A percentile compares a stretch with the other conserved stretches of the same genome.
phyloP scores from a whole-genome alignment of 208 protist species.

The Leishmania mexicana region DNA sequence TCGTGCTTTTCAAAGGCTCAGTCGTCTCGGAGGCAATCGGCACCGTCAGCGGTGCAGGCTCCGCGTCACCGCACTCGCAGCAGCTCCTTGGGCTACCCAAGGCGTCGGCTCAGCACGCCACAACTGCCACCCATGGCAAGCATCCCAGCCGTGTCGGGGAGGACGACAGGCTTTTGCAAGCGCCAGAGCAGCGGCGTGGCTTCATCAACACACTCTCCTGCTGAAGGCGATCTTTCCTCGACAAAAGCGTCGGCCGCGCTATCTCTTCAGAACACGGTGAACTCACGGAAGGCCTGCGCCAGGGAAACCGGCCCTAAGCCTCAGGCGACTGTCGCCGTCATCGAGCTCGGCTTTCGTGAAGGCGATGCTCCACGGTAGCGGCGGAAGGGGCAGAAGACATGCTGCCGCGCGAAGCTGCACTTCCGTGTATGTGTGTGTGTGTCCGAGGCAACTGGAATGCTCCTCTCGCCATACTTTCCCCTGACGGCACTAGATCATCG shows the following conservation, averaged over 20 bases:
- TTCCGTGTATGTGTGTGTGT: not conserved
- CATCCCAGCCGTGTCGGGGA: too few relatives aligned
- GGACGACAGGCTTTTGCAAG: not conserved
- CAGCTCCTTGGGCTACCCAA: not conserved
- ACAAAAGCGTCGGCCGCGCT: not conserved
- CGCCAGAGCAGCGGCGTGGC: not conserved
- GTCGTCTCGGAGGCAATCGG: not conserved
- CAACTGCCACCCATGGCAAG: constrained; percentile 1
- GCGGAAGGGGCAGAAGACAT: not conserved
- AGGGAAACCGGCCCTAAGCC: not conserved
- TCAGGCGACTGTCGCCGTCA: constrained; percentile 15
- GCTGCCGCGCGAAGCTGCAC: not conserved
- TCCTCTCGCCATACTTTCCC: too few relatives aligned
- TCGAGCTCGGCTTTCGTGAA: constrained; percentile 24
- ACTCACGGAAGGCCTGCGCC: not conserved
- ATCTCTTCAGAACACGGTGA: not conserved
- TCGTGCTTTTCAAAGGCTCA: not conserved
- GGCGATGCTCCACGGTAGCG: not conserved
- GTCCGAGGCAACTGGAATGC: not conserved
- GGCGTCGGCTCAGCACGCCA: constrained; percentile 1
- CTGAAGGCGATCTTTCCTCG: not conserved
- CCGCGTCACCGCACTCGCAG: not conserved
- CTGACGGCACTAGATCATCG: not conserved
- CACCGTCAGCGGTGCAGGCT: not conserved
- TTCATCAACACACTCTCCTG: not conserved